A percentile compares a stretch with the other conserved stretches of the same genome.
phyloP scores from a whole-genome alignment of 2,329 filamentous ascomycete genomes.

The Fusarium virguliforme region DNA sequence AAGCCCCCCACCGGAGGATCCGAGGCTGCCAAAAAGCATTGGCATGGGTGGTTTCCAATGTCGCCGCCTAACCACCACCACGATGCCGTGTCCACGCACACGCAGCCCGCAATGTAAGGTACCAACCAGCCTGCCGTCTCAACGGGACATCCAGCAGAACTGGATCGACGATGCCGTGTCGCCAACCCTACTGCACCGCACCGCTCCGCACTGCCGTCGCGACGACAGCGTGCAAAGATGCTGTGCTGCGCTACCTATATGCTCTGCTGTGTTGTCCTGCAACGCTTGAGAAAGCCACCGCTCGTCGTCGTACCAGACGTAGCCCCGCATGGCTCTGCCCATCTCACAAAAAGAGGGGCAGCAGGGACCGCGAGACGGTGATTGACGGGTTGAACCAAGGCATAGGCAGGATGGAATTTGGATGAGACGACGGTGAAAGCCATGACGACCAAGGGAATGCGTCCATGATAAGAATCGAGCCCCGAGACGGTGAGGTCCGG shows the following conservation, averaged over 20 bases:
- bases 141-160: constrained; percentile 26
- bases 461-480: constrained; percentile 30
- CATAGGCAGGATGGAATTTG: constrained; percentile 38
- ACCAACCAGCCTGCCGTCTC: constrained; percentile 39
- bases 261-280: constrained; percentile 45
- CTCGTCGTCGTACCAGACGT: constrained; percentile 42
- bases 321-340: constrained; percentile 44
- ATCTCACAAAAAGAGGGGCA: constrained; percentile 48
- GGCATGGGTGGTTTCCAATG: constrained; percentile 33
- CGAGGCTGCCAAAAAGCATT: constrained; percentile 34
- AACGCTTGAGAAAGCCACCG: constrained; percentile 35
- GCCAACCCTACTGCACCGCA: constrained; percentile 34
- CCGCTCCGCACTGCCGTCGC: constrained; percentile 20
- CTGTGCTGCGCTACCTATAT: constrained; percentile 34
- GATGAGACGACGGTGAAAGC: constrained; percentile 38
- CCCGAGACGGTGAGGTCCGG: constrained; percentile 28
- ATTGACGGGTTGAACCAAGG: constrained; percentile 42
- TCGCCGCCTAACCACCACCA: constrained; percentile 17
- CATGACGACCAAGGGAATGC: constrained; percentile 31
- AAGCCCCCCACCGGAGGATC: constrained; percentile 20
- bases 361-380: constrained; percentile 27
- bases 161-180: constrained; percentile 43
- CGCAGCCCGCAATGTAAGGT: constrained; percentile 48
- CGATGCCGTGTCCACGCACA: constrained; percentile 37
- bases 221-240: constrained; percentile 33